Conservation (phyloP, 1,284 basidiomycete genomes). For the Trichosporon asahii region DNA sequence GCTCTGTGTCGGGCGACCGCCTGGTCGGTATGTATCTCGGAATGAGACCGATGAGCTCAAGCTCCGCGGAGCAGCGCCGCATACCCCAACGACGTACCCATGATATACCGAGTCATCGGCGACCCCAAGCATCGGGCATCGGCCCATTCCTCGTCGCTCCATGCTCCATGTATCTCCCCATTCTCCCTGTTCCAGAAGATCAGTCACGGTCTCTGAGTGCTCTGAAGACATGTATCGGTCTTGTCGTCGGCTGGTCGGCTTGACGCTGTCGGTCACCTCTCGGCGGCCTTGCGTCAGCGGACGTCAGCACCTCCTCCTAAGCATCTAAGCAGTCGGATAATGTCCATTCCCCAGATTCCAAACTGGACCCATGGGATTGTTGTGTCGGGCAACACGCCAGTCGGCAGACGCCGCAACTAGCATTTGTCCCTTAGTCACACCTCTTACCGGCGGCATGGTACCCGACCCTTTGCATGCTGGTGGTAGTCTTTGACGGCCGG, state of each 20-base stretch:
- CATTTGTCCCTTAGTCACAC: not conserved
- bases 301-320: too few species aligned
- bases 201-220: not conserved
- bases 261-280: not conserved
- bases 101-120: too few species aligned
- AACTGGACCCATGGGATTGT: not conserved
- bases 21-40: not conserved
- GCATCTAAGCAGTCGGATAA: too few species aligned
- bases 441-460: not conserved
- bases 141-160: not conserved
- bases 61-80: not conserved
- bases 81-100: not conserved
- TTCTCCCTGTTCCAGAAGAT: too few species aligned
- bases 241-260: not conserved
- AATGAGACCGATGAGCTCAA: not conserved
- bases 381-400: not conserved
- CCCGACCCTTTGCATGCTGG: too few species aligned
- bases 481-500: too few species aligned
- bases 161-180: too few species aligned
- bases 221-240: not conserved
- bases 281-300: too few species aligned
- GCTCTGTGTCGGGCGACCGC: too few species aligned
- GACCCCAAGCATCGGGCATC: not conserved
- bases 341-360: too few species aligned
- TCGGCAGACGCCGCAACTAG: not conserved